Base-by-base conservation (phyloP, 148 eudicot genomes). In the Rhododendron vialii region DNA sequence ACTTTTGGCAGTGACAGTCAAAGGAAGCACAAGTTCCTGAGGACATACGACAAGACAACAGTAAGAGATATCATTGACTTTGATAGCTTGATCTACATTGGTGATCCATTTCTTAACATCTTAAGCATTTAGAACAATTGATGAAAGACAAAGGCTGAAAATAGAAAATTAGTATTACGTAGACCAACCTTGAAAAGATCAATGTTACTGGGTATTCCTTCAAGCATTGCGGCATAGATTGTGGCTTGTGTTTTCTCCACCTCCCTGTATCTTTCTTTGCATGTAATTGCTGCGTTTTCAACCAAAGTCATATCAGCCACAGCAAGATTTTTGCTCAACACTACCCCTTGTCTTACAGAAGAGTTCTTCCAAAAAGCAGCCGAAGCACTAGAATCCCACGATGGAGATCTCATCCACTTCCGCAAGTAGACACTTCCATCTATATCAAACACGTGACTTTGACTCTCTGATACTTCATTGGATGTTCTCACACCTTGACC, bases 181-280 rank as follows among this genome's bases (percentile, higher is more conserved):
- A 84, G 61, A 84, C 88, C 53, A 85, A 96, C 99, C 99, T 95
- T 96, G 82, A 96, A 93, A 87, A 96, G 95, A 87, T 96, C 99
- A 84, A 96, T 95, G 89, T 96, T 96, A 89, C 93, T 94, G 73
- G 99, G 99, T 87, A 96, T 96, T 84, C 99, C 99, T 90, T 96
- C 99, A 78, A 96, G 87, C 89, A 92, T 96, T 69, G 99, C 99
- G 84, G 99, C 96, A 88, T 93, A 92, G 76, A 96, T 96, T 35
- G 99, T 96, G 53, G 99, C 99, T 88, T 93, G 98, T 61, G 98
- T 94, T 87, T 91, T 93, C 88, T 96, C 96, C 83, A 92, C 94
- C 82, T 88, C 95, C 74, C 86, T 87, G 47, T 86, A 90, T 84
- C 89, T 96, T 30, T 89, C 93, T 88, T 94, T 90, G 84, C 95